Percentiles rank a stretch among this genome's conserved stretches.
These are phyloP conservation scores for Fraxinus sp. DNA, from an alignment of 305 asterid species.

Conservation along the genomic window DNA sequence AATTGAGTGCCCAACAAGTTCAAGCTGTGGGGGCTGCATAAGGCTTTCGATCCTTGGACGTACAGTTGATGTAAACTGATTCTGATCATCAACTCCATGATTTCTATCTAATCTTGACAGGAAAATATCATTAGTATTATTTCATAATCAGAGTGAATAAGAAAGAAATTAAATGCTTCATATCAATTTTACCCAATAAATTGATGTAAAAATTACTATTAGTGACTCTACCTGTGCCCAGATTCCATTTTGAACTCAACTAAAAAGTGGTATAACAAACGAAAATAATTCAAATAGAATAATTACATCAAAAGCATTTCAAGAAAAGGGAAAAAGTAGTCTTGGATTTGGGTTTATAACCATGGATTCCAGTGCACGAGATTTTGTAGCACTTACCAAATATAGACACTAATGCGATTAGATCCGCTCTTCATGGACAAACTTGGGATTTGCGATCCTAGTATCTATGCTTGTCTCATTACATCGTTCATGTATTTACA, in stretches of 20 bases:
- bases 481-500: not conserved
- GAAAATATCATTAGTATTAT: constrained; percentile 20
- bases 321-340: not conserved
- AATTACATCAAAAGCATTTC: not conserved
- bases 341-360: not conserved
- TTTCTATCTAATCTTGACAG: constrained; percentile 44
- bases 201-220: not conserved
- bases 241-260: not conserved
- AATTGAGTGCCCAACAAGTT: constrained; percentile 63
- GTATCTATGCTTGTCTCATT: not conserved
- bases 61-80: constrained; percentile 40
- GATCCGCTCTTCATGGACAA: not conserved
- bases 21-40: constrained; percentile 51
- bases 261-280: not conserved
- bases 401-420: not conserved
- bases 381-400: not conserved
- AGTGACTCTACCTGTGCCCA: not conserved
- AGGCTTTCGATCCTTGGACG: constrained; percentile 45
- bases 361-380: not conserved
- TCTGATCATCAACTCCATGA: constrained; percentile 29
- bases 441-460: not conserved
- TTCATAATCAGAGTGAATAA: not conserved
- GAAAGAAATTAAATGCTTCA: not conserved
- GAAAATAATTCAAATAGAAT: not conserved
- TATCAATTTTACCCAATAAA: not conserved